Conservation (phyloP, 805 yeast genomes). For the Starmerella stigmatis region DNA sequence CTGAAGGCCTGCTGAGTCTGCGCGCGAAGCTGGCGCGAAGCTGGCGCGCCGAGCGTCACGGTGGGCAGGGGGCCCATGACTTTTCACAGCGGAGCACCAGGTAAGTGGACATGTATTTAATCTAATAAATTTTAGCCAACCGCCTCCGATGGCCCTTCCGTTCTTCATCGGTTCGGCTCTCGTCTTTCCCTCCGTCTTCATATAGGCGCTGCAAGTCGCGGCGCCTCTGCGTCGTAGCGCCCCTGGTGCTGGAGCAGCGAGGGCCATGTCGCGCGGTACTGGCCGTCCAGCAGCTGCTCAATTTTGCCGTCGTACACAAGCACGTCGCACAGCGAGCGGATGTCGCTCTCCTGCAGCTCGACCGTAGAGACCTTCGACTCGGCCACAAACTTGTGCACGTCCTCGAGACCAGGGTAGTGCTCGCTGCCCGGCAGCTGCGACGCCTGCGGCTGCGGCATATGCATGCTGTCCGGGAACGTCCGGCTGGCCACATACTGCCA, state of each 20-base stretch:
- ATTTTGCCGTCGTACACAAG: slow-evolving; percentile 76
- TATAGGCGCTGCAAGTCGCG: slow-evolving; percentile 14
- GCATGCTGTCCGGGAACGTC: slow-evolving; percentile 53
- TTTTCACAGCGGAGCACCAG: background rate
- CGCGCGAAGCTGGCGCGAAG: too few species aligned
- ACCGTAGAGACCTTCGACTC: slow-evolving; percentile 68
- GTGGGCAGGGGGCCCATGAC: too few species aligned
- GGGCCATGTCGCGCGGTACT: slow-evolving; percentile 75
- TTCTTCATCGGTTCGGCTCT: too few species aligned
- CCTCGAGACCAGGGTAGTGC: slow-evolving; percentile 59
- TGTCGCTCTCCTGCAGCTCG: slow-evolving; percentile 62
- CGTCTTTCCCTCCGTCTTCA: too few species aligned
- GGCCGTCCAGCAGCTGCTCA: slow-evolving; percentile 49
- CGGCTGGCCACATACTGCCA: slow-evolving; percentile 77
- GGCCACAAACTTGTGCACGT: slow-evolving; percentile 64
- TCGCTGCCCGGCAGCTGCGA: slow-evolving; percentile 49
- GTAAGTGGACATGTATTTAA: slow-evolving; percentile 3
- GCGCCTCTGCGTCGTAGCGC: slow-evolving; percentile 11
- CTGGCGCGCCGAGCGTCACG: too few species aligned
- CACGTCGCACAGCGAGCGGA: slow-evolving; percentile 77
- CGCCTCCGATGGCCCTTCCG: too few species aligned
- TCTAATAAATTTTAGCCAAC: too few species aligned
- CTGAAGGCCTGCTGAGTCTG: too few species aligned
- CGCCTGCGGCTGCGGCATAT: slow-evolving; percentile 33
- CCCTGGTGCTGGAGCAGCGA: slow-evolving; percentile 28